These are phyloP conservation scores for Diaporthe longicolla DNA, from an alignment of 2,329 filamentous ascomycete species.

Conservation along the genomic window DNA sequence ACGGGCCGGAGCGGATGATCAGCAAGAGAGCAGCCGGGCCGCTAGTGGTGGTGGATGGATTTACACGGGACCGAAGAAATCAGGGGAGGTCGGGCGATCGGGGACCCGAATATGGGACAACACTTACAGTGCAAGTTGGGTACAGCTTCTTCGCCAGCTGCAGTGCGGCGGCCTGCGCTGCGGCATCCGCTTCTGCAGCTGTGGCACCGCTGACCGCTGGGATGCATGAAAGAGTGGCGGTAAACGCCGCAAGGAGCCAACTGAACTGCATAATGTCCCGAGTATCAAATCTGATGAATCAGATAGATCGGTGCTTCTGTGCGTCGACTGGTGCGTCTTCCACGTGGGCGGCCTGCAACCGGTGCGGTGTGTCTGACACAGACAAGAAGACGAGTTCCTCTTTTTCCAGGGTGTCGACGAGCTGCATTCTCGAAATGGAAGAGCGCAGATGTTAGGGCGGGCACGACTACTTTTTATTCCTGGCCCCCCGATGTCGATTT, in stretches of 20 bases:
- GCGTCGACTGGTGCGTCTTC: background rate
- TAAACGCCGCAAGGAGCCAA: constrained; percentile 18
- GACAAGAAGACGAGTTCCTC: background rate
- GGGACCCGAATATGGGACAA: background rate
- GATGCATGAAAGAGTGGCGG: constrained; percentile 16
- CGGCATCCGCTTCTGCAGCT: background rate
- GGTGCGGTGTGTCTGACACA: constrained; percentile 6
- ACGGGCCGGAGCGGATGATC: constrained; percentile 27
- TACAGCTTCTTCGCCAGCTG: constrained; percentile 1
- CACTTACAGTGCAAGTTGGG: constrained; percentile 21
- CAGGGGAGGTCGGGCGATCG: background rate
- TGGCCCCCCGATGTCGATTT: background rate
- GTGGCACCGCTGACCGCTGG: background rate
- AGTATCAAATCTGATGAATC: constrained; percentile 4
- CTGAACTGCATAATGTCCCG: constrained; percentile 1
- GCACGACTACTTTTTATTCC: constrained; percentile 30
- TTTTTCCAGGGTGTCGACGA: background rate
- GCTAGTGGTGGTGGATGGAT: constrained; percentile 23
- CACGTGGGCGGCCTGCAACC: constrained; percentile 19
- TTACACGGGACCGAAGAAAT: constrained; percentile 1
- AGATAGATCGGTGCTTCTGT: background rate
- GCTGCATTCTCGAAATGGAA: constrained; percentile 35
- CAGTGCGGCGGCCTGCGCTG: constrained; percentile 20
- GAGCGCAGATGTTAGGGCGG: constrained; percentile 25
- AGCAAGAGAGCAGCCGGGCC: constrained; percentile 6